These are phyloP conservation scores for Candida oleophila DNA, from an alignment of 805 yeast species.

Conservation along the genomic window DNA sequence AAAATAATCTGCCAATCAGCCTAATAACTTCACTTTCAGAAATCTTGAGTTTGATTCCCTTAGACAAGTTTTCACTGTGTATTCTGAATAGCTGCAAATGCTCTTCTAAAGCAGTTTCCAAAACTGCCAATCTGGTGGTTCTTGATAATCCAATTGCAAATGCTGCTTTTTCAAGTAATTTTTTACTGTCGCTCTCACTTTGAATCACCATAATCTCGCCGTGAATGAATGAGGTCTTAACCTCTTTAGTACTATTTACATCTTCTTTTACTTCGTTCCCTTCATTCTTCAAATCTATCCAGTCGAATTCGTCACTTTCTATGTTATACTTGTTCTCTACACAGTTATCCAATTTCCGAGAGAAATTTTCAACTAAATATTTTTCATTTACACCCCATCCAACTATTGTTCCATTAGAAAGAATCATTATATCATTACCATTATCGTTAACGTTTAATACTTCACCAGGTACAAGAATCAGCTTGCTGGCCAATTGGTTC, in stretches of 20 bases:
- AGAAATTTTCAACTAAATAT: slow-evolving; percentile 42
- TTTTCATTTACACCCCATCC: slow-evolving; percentile 79
- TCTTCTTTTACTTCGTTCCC: slow-evolving; percentile 72
- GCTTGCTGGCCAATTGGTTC: slow-evolving; percentile 18
- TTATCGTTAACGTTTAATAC: slow-evolving; percentile 53
- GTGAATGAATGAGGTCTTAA: slow-evolving; percentile 30
- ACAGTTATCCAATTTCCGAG: slow-evolving; percentile 53
- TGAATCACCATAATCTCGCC: slow-evolving; percentile 74
- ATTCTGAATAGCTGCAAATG: slow-evolving; percentile 62
- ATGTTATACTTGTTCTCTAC: slow-evolving; percentile 39
- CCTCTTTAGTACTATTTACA: slow-evolving; percentile 37
- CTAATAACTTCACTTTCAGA: slow-evolving; percentile 61
- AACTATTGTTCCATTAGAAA: slow-evolving; percentile 76
- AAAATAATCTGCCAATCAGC: slow-evolving; percentile 71
- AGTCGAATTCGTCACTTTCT: slow-evolving; percentile 90
- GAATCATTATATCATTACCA: slow-evolving; percentile 55
- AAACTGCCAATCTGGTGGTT: slow-evolving; percentile 78
- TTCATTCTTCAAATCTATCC: slow-evolving; percentile 58
- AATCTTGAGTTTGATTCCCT: slow-evolving; percentile 47
- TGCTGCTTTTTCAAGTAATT: slow-evolving; percentile 76
- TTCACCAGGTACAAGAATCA: slow-evolving; percentile 59
- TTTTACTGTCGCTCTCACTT: slow-evolving; percentile 44
- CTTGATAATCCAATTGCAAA: slow-evolving; percentile 86
- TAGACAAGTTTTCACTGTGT: slow-evolving; percentile 64
- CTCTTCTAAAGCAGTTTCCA: slow-evolving; percentile 70